These are phyloP conservation scores for Leccinum pseudoinsigne DNA, from an alignment of 1,284 basidiomycete genomes.

Conservation along the genomic window DNA sequence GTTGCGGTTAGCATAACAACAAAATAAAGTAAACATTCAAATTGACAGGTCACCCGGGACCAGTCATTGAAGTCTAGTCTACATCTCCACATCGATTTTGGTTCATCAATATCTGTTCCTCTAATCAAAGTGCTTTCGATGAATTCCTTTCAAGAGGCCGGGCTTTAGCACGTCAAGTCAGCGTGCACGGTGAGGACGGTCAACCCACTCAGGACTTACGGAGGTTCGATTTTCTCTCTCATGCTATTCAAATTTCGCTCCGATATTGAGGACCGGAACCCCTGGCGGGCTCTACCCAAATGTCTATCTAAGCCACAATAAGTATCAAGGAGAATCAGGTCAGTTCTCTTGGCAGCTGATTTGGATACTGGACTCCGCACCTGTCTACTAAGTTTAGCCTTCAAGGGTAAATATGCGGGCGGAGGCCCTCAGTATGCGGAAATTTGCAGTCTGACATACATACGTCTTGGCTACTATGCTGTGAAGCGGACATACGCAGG, in stretches of 20 bases:
- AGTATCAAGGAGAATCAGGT: constrained; percentile 2
- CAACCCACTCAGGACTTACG: background rate
- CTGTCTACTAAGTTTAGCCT: constrained; percentile 3
- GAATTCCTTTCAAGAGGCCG: background rate
- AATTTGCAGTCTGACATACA: background rate
- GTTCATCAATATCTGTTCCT: background rate
- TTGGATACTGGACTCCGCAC: background rate
- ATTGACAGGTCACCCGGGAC: background rate
- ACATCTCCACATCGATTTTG: constrained; percentile 3
- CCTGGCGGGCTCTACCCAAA: constrained; percentile 3
- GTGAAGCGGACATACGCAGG: constrained; percentile 5
- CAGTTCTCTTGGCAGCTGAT: constrained; percentile 15
- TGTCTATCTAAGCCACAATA: constrained; percentile 2
- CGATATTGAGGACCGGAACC: background rate
- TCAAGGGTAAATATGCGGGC: constrained; percentile 1
- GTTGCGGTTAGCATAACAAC: constrained; percentile 7
- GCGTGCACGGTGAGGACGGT: background rate
- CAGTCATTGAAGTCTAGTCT: background rate
- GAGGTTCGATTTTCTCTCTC: background rate
- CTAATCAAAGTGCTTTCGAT: background rate
- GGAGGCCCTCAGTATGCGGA: background rate
- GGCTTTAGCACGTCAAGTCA: background rate
- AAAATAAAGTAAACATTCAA: background rate
- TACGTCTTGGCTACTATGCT: constrained; percentile 6
- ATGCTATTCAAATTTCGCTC: background rate